Evolutionary conservation across 805 yeast genomes (phyloP).

Genomic region (Metschnikowia shivogae): DNA sequence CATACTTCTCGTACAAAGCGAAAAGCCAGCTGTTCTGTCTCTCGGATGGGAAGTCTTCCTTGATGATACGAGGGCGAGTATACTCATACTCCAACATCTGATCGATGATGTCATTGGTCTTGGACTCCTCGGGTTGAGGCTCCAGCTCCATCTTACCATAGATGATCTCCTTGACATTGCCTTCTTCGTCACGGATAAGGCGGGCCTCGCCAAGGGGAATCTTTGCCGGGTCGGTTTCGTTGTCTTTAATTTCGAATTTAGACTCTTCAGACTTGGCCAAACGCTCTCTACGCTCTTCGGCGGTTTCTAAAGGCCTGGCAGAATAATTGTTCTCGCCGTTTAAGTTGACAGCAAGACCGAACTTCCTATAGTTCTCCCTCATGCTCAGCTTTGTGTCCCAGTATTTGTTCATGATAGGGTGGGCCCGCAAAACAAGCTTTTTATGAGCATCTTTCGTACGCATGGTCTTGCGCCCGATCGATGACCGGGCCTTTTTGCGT

Average conservation of each 20-base stretch:
- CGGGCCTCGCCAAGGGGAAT: conserved; percentile 80
- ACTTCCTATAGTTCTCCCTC: conserved; percentile 76
- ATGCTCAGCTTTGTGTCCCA: conserved; percentile 86
- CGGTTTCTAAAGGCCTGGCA: conserved; percentile 52
- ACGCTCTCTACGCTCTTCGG: conserved; percentile 28
- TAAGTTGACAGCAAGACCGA: conserved; percentile 71
- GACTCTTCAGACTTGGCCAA: conserved; percentile 22
- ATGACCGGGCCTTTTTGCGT: conserved; percentile 76
- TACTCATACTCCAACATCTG: conserved; percentile 55
- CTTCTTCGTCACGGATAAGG: conserved; percentile 62
- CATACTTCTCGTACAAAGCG: conserved; percentile 66
- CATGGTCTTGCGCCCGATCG: conserved; percentile 66
- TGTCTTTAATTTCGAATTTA: conserved; percentile 24
- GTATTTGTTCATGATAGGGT: conserved; percentile 79
- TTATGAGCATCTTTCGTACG: conserved; percentile 66
- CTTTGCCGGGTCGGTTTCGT: conserved; percentile 47
- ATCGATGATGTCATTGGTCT: conserved; percentile 46
- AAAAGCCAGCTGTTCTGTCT: conserved; percentile 75
- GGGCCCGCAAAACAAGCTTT: conserved; percentile 59
- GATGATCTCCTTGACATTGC: conserved; percentile 60
- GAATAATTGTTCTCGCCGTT: conserved; percentile 59
- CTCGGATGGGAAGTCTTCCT: conserved; percentile 56
- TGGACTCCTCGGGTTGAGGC: conserved; percentile 23
- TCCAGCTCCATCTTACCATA: conserved; percentile 59
- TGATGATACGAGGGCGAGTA: conserved; percentile 44